Conservation (phyloP, 225 moss, liverwort and hornwort species). For the Rhytidiadelphus loreus region DNA sequence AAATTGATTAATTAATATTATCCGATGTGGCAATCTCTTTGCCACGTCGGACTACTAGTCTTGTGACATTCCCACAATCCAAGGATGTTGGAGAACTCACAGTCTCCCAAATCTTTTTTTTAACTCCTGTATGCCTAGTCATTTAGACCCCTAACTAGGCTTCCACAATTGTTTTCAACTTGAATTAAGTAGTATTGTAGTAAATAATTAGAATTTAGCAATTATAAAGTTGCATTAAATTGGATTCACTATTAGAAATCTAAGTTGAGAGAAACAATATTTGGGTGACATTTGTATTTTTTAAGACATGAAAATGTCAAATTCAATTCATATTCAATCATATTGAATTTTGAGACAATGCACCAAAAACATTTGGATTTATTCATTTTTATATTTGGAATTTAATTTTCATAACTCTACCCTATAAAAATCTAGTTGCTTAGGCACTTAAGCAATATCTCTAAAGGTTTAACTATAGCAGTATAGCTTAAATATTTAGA, state of each 20-base stretch:
- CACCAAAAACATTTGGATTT: not conserved
- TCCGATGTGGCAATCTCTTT: too few relatives aligned
- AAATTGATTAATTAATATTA: too few relatives aligned
- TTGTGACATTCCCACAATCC: too few relatives aligned
- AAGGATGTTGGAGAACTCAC: too few relatives aligned
- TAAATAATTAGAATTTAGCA: not conserved
- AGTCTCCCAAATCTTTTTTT: too few relatives aligned
- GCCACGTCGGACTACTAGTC: too few relatives aligned
- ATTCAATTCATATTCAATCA: not conserved
- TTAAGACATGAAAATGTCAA: fast-evolving
- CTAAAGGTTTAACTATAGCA: not conserved
- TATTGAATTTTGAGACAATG: not conserved
- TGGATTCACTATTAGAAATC: not conserved
- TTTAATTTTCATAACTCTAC: not conserved
- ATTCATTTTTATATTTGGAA: not conserved
- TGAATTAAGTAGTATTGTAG: not conserved
- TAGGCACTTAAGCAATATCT: not conserved
- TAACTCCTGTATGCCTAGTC: not conserved
- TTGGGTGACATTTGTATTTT: not conserved
- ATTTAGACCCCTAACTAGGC: not conserved
- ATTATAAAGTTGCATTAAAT: not conserved
- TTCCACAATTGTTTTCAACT: not conserved
- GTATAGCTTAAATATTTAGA: not conserved
- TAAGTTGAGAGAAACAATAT: too few relatives aligned
- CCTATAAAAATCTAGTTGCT: not conserved